Percentiles rank a stretch among this genome's conserved stretches.
Evolutionary conservation across 2,329 filamentous ascomycete genomes (phyloP).

Genomic region (Hirsutella minnesotensis): DNA sequence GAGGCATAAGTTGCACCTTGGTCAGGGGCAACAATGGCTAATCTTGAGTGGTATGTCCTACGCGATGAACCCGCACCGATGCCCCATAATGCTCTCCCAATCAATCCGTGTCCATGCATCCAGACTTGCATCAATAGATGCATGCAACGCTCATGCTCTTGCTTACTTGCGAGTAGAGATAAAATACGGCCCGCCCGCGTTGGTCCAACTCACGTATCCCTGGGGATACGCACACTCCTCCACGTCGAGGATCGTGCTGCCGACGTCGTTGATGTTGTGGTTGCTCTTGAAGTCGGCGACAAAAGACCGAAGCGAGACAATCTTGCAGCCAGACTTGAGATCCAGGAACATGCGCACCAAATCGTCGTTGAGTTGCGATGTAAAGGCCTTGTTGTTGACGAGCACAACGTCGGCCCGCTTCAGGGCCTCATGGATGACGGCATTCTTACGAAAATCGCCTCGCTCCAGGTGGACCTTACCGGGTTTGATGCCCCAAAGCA

Average conservation of each 20-base stretch:
- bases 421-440: slow-evolving; percentile 58
- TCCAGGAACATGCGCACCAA: slow-evolving; percentile 87
- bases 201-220: slow-evolving; percentile 85
- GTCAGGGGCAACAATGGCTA: background rate
- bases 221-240: slow-evolving; percentile 50
- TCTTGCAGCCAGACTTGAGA: slow-evolving; percentile 77
- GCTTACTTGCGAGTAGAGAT: slow-evolving; percentile 66
- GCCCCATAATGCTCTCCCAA: slow-evolving; percentile 3
- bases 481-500: slow-evolving; percentile 75
- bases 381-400: slow-evolving; percentile 97
- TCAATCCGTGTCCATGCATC: slow-evolving; percentile 9
- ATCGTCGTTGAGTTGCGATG: slow-evolving; percentile 71
- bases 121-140: background rate
- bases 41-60: slow-evolving; percentile 18
- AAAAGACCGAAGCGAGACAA: slow-evolving; percentile 88
- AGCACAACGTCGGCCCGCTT: slow-evolving; percentile 87
- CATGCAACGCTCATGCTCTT: slow-evolving; percentile 18
- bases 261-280: slow-evolving; percentile 67
- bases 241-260: slow-evolving; percentile 70
- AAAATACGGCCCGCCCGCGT: slow-evolving; percentile 72
- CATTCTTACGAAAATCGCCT: slow-evolving; percentile 72
- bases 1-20: background rate
- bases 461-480: slow-evolving; percentile 70
- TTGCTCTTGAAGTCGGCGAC: slow-evolving; percentile 68
- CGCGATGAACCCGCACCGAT: slow-evolving; percentile 11